These are phyloP conservation scores for Penicillium sp. DNA, from an alignment of 2,329 filamentous ascomycete species.

Conservation along the genomic window DNA sequence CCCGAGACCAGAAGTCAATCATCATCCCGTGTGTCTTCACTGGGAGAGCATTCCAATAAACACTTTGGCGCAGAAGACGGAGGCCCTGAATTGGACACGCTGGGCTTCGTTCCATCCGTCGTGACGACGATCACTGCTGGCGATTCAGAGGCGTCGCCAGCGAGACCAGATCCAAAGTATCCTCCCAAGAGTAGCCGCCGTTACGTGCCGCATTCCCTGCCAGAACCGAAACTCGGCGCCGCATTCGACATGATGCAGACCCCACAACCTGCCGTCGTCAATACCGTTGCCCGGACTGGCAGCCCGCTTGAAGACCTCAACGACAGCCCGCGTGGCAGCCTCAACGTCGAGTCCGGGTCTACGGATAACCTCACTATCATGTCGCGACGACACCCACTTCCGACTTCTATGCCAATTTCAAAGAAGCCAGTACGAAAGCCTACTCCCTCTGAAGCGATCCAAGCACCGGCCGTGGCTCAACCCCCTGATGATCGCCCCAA, in stretches of 20 bases:
- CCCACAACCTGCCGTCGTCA: slow-evolving; percentile 56
- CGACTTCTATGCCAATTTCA: slow-evolving; percentile 26
- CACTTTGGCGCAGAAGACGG: slow-evolving; percentile 30
- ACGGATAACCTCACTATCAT: slow-evolving; percentile 37
- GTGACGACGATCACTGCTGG: slow-evolving; percentile 35
- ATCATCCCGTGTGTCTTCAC: slow-evolving; percentile 46
- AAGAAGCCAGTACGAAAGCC: slow-evolving; percentile 42
- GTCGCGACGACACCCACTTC: slow-evolving; percentile 39
- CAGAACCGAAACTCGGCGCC: slow-evolving; percentile 30
- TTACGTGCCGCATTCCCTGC: slow-evolving; percentile 2
- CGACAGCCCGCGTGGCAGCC: slow-evolving; percentile 34
- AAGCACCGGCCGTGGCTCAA: slow-evolving; percentile 40
- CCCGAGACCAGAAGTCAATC: slow-evolving; percentile 56
- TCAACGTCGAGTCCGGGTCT: slow-evolving; percentile 31
- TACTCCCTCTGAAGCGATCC: slow-evolving; percentile 36
- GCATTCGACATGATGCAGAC: slow-evolving; percentile 40
- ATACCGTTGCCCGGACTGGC: slow-evolving; percentile 50
- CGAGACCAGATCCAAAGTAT: slow-evolving; percentile 36
- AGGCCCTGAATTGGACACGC: slow-evolving; percentile 26
- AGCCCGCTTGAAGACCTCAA: slow-evolving; percentile 39
- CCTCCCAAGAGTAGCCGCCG: slow-evolving; percentile 9
- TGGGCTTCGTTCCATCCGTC: slow-evolving; percentile 26
- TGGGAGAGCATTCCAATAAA: slow-evolving; percentile 19
- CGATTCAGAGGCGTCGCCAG: slow-evolving; percentile 13
- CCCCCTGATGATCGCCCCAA: slow-evolving; percentile 52